These are phyloP conservation scores for Nitzschia sp. DNA, from an alignment of 108 stramenopile genomes.

Conservation along the genomic window DNA sequence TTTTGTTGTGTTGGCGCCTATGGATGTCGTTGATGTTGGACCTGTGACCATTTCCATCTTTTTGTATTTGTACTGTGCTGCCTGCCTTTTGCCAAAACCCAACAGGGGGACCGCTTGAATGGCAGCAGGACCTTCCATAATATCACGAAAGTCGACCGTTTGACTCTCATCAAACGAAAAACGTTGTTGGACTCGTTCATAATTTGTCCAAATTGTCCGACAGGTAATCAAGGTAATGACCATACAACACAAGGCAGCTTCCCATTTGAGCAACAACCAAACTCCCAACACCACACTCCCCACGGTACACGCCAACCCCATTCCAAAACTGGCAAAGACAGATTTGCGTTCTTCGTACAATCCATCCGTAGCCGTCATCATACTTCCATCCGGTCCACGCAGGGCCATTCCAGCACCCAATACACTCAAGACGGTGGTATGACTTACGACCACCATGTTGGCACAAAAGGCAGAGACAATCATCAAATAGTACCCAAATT, in stretches of 20 bases:
- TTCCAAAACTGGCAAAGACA: slow-evolving; percentile 73
- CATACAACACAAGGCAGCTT: slow-evolving; percentile 69
- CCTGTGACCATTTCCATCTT: too few species aligned
- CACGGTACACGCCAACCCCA: slow-evolving; percentile 63
- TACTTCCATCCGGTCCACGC: slow-evolving; percentile 87
- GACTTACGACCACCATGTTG: slow-evolving; percentile 83
- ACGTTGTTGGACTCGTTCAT: slow-evolving; percentile 55
- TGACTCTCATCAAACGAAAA: slow-evolving; percentile 82
- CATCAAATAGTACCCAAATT: slow-evolving; percentile 75
- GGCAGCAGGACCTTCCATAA: slow-evolving; percentile 78
- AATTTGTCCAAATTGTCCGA: slow-evolving; percentile 57
- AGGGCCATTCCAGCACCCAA: slow-evolving; percentile 80
- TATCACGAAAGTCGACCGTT: slow-evolving; percentile 81
- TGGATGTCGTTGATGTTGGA: too few species aligned
- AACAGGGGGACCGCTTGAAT: slow-evolving; percentile 45
- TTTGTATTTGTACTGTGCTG: background rate
- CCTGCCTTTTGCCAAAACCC: background rate
- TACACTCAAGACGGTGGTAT: slow-evolving; percentile 80
- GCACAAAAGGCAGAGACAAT: slow-evolving; percentile 82
- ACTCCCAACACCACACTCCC: slow-evolving; percentile 35
- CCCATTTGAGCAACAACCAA: slow-evolving; percentile 75
- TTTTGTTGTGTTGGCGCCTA: too few species aligned
- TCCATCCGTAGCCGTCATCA: slow-evolving; percentile 91
- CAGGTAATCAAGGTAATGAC: slow-evolving; percentile 51
- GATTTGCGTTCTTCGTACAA: slow-evolving; percentile 71